phyloP scores from a whole-genome alignment of 169 alveolate genomes.

The Cryptosporidium sp. region DNA sequence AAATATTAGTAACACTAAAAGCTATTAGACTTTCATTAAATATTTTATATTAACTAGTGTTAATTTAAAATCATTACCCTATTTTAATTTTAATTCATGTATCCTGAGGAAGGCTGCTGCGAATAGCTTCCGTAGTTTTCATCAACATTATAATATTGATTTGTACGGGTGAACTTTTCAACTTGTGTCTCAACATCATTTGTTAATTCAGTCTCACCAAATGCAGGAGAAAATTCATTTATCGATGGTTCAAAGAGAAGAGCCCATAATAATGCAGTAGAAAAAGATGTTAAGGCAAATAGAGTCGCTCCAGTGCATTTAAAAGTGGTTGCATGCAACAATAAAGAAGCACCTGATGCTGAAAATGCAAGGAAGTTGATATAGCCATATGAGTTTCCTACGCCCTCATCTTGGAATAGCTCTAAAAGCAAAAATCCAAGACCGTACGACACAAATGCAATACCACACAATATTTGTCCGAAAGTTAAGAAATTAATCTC shows the following conservation, averaged over 20 bases:
- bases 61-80: background rate
- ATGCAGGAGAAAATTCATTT: conserved; percentile 91
- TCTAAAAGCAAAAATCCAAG: conserved; percentile 90
- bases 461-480: conserved; percentile 89
- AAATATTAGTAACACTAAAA: background rate
- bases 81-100: conserved; percentile 25
- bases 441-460: conserved; percentile 88
- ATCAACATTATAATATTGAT: conserved; percentile 78
- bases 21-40: conserved; percentile 7
- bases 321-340: conserved; percentile 82
- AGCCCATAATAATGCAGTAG: conserved; percentile 91
- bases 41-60: conserved; percentile 17
- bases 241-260: conserved; percentile 92
- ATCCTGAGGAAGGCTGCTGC: conserved; percentile 54
- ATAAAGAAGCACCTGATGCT: conserved; percentile 40
- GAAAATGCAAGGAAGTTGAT: conserved; percentile 81
- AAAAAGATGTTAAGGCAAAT: conserved; percentile 85
- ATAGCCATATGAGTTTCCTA: conserved; percentile 93
- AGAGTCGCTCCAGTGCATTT: conserved; percentile 82
- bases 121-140: conserved; percentile 57
- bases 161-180: conserved; percentile 88
- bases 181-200: conserved; percentile 94
- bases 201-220: conserved; percentile 92
- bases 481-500: conserved; percentile 90
- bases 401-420: conserved; percentile 93